Evolutionary conservation across 2,329 filamentous ascomycete species (phyloP), one percentile per base, ranked within the genome.

Genomic region (Neofusicoccum kwambonambiense): DNA sequence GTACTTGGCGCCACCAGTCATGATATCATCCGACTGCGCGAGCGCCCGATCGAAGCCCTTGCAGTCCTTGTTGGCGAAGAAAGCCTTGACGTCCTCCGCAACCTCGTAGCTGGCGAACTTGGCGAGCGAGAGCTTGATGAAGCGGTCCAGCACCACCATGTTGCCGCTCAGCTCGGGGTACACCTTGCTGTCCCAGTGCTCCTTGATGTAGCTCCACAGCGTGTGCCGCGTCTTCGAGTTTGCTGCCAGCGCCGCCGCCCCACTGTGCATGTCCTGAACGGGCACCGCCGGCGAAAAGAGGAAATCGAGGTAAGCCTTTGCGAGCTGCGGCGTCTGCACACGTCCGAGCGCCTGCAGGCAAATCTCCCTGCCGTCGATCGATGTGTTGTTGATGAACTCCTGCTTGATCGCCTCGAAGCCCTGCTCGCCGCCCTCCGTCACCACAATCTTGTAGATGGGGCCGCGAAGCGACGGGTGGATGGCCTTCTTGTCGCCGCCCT

Each of bases 311-410:
- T 89, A 83, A 73, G 89, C 79, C 64, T 84, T 81, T 50, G 96
- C 87, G 35, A 97, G 81, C 9, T 87, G 85, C 0, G 82, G 75
- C 64, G 92, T 87, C 70, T 89, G 89, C 19, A 90, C 88, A 44
- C 88, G 87, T 39, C 93, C 92, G 50, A 99, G 84, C 3, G 90
- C 87, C 42, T 86, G 82, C 3, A 98, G 85, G 69, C 88, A 90
- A 68, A 96, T 90, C 70, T 97, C 93, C 78, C 93, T 96, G 71
- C 93, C 93, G 72, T 98, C 95, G 42, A 97, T 89, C 7, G 93
- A 92, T 61, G 90, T 89, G 12, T 92, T 95, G 58, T 83, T 88
- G 68, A 87, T 84, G 84, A 92, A 98, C 76, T 97, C 93, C 63
- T 92, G 87, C 81, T 94, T 92, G 63, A 99, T 84, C 7, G 89